Evolutionary conservation across 2,329 filamentous ascomycete species (phyloP), one percentile per base, ranked within the genome.

Genomic region (Neofusicoccum cordaticola): DNA sequence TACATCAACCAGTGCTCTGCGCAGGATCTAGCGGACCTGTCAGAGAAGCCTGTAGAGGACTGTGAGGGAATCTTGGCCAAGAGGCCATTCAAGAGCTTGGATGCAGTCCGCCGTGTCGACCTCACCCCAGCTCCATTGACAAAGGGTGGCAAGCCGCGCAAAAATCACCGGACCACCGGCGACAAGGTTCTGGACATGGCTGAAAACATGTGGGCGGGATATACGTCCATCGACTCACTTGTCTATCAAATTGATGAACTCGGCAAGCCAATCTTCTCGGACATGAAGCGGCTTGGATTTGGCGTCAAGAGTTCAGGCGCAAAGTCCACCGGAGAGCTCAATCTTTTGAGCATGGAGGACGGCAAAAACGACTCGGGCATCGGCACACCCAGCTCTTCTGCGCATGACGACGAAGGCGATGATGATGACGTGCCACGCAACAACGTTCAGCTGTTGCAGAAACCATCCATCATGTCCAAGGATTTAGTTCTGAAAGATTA

Each of bases 401-500:
- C 65, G 12, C 68, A 65, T 42, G 71, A 71, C 12, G 69, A 70
- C 65, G 82, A 84, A 53, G 82, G 86, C 68, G 77, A 75, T 22
- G 75, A 76, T 19, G 72, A 80, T 60, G 75, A 31, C 27, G 27
- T 5, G 27, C 27, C 79, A 62, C 77, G 75, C 41, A 53, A 51
- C n/a, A 77, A 80, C 62, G 68, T 75, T 22, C 76, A 76, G 58
- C 81, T 86, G 61, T 78, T 89, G 45, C 78, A 84, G 39, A 91
- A 98, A 75, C 95, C 95, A 0, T 78, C 83, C 3, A 85, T 89
- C 61, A 95, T 99, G 91, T 85, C 86, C 35, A 83, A 89, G 0
- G 85, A 90, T 63, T 85, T 94, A 64, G 82, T 85, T 44, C 88
- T 99, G 82, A 97, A 98, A 74, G 89, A 95, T 41, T 98, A 97